These are phyloP conservation scores for Omphalea diandra DNA, from an alignment of 441 rosid genomes.

Conservation along the genomic window DNA sequence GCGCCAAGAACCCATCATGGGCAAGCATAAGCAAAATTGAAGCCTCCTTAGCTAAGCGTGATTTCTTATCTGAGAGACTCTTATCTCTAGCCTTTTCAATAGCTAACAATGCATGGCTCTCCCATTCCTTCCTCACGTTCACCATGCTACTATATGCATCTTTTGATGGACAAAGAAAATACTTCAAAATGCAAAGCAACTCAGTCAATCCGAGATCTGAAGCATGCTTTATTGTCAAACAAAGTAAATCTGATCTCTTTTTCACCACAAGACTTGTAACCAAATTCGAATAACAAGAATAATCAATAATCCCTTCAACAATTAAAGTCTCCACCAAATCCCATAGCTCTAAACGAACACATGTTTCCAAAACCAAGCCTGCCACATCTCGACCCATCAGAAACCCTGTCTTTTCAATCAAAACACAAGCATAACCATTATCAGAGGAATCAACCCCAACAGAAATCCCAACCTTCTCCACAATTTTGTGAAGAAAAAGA, in stretches of 20 bases:
- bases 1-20: too few species aligned
- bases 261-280: too few species aligned
- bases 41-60: slow-evolving; percentile 58
- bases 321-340: slow-evolving; percentile 59
- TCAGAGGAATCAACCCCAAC: slow-evolving; percentile 31
- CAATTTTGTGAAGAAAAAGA: slow-evolving; percentile 54
- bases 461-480: slow-evolving; percentile 36
- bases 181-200: slow-evolving; percentile 61
- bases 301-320: slow-evolving; percentile 38
- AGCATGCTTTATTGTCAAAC: too few species aligned
- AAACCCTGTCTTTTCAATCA: slow-evolving; percentile 46
- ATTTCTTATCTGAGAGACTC: too few species aligned
- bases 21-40: too few species aligned
- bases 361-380: slow-evolving; percentile 66
- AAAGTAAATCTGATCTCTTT: too few species aligned
- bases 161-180: slow-evolving; percentile 65
- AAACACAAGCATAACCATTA: slow-evolving; percentile 22
- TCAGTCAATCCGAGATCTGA: too few species aligned
- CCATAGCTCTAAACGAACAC: slow-evolving; percentile 60
- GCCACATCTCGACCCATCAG: slow-evolving; percentile 53
- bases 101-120: slow-evolving; percentile 55
- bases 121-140: too few species aligned
- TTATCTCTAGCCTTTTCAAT: slow-evolving; percentile 42
- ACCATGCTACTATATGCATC: too few species aligned
- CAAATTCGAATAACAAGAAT: too few species aligned